phyloP scores from a whole-genome alignment of 208 protist genomes.

The Crithidia expoeki region DNA sequence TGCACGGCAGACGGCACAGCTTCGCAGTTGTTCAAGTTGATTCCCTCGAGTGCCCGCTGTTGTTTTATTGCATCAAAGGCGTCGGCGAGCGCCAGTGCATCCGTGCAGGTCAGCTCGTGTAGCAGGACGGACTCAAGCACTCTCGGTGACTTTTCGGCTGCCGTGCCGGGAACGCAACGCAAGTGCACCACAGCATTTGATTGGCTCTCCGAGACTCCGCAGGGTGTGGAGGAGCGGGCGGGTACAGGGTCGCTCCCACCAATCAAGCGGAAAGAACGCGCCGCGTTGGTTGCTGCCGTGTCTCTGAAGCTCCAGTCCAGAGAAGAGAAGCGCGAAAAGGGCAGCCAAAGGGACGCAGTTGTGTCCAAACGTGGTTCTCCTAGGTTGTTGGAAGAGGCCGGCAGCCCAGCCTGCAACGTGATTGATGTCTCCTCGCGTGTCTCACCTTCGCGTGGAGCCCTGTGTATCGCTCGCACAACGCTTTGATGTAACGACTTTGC shows the following conservation, averaged over 20 bases:
- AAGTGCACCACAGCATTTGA: slow-evolving; percentile 5
- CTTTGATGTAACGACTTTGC: not conserved
- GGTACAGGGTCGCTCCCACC: too few species aligned
- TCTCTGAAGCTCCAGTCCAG: slow-evolving; percentile 15
- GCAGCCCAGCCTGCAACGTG: not conserved
- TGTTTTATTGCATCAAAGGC: slow-evolving; percentile 5
- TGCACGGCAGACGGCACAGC: not conserved
- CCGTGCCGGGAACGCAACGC: not conserved
- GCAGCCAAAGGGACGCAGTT: slow-evolving; percentile 3
- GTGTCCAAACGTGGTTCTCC: too few species aligned
- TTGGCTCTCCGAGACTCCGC: not conserved
- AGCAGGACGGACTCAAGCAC: not conserved
- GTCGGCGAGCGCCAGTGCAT: slow-evolving; percentile 7
- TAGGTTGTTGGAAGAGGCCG: too few species aligned
- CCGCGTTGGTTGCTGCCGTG: not conserved
- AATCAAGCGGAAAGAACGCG: not conserved
- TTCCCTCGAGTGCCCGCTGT: not conserved
- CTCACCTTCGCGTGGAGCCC: not conserved
- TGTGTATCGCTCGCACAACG: slow-evolving; percentile 12
- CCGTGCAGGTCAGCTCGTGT: slow-evolving; percentile 1
- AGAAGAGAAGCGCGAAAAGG: not conserved
- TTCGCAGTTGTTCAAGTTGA: not conserved
- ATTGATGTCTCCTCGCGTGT: not conserved
- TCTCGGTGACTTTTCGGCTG: not conserved
- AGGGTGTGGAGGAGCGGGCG: slow-evolving; percentile 2